phyloP scores from a whole-genome alignment of 139 green algal species.

The Auxenochlorella protothecoides region DNA sequence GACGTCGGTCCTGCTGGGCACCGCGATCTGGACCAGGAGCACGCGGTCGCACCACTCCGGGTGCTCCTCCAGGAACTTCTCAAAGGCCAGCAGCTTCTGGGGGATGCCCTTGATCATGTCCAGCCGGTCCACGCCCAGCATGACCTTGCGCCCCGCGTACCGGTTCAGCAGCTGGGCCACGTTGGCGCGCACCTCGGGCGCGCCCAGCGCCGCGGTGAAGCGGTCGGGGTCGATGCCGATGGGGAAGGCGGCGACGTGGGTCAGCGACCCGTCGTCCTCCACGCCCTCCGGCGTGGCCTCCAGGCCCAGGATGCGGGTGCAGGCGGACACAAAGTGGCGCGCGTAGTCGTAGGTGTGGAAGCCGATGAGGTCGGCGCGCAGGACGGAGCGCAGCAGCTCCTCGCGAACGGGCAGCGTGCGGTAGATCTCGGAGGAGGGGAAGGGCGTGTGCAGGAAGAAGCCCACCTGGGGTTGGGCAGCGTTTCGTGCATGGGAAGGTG shows the following conservation, averaged over 20 bases:
- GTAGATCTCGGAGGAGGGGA: slow-evolving; percentile 80
- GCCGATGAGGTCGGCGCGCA: slow-evolving; percentile 79
- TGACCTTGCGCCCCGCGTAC: slow-evolving; percentile 82
- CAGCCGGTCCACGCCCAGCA: slow-evolving; percentile 96
- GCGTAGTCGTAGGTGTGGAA: slow-evolving; percentile 96
- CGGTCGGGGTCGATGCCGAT: slow-evolving; percentile 97
- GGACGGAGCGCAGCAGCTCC: slow-evolving; percentile 73
- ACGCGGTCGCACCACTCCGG: slow-evolving; percentile 86
- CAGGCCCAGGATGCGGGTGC: slow-evolving; percentile 84
- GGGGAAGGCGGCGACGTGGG: slow-evolving; percentile 77
- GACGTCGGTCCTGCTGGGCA: slow-evolving; percentile 90
- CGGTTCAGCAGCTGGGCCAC: slow-evolving; percentile 83
- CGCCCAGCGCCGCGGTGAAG: slow-evolving; percentile 80
- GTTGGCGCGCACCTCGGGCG: slow-evolving; percentile 68
- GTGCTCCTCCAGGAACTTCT: slow-evolving; percentile 97
- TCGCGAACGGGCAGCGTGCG: slow-evolving; percentile 72
- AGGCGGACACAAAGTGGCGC: slow-evolving; percentile 85
- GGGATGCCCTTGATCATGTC: slow-evolving; percentile 99
- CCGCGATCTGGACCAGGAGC: slow-evolving; percentile 95
- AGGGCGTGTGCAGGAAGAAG: slow-evolving; percentile 89
- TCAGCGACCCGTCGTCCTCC: slow-evolving; percentile 85
- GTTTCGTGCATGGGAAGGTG: not conserved
- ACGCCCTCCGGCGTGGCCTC: slow-evolving; percentile 82
- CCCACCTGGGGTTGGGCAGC: slow-evolving; percentile 45
- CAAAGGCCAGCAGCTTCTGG: slow-evolving; percentile 98